A percentile compares a stretch with the other conserved stretches of the same genome.
Evolutionary conservation across 176 grass and related monocot species (phyloP).

Genomic region (Neostapfia colusana): DNA sequence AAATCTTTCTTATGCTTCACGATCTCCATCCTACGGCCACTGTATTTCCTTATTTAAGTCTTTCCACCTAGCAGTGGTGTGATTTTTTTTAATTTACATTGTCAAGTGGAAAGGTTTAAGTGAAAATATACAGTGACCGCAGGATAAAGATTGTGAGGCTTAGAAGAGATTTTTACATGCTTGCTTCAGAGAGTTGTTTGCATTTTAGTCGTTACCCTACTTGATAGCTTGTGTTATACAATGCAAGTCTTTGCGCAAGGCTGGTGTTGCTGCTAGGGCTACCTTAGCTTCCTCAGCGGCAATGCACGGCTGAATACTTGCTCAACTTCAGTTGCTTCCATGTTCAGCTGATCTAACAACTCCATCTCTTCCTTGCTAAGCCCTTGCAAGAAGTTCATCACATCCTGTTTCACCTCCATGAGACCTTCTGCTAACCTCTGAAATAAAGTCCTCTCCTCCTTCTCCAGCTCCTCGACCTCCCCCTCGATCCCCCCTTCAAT

Average conservation of each 20-base stretch:
- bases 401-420: conserved; percentile 58
- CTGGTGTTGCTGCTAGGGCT: conserved; percentile 29
- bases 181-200: no score
- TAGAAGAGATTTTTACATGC: no score
- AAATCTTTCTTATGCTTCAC: no score
- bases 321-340: conserved; percentile 87
- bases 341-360: conserved; percentile 75
- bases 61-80: no score
- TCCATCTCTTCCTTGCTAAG: conserved; percentile 91
- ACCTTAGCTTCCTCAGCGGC: conserved; percentile 87
- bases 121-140: no score
- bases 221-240: conserved; percentile 19
- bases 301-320: conserved; percentile 68
- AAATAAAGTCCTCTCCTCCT: conserved; percentile 63
- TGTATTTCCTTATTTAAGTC: no score
- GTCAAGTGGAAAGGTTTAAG: no score
- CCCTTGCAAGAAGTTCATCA: conserved; percentile 71
- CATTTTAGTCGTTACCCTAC: no score
- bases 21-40: no score
- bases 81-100: no score
- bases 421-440: conserved; percentile 66
- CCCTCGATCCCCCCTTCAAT: conserved; percentile 68
- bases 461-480: conserved; percentile 75
- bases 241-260: background rate
- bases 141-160: no score